These are phyloP conservation scores for Verticillium isaacii DNA, from an alignment of 2,329 filamentous ascomycete species.

Conservation along the genomic window DNA sequence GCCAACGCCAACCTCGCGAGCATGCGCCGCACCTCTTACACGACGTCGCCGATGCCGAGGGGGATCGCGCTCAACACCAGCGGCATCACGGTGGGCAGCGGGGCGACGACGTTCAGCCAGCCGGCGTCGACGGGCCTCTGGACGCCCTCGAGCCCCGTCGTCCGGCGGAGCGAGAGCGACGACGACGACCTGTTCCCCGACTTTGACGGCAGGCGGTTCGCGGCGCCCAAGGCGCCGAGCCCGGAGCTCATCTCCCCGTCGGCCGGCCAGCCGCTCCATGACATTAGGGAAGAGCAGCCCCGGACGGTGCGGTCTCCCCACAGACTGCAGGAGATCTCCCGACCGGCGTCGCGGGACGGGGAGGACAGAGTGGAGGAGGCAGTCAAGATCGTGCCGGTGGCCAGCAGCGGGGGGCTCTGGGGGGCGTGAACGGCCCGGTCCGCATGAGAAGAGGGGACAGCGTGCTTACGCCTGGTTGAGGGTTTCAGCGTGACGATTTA, in stretches of 20 bases:
- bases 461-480: too few species aligned
- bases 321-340: constrained; percentile 11
- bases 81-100: constrained; percentile 35
- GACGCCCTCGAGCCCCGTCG: constrained; percentile 30
- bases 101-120: constrained; percentile 25
- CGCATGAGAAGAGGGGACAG: too few species aligned
- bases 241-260: not conserved
- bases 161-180: constrained; percentile 29
- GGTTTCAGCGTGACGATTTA: too few species aligned
- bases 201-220: constrained; percentile 36
- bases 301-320: constrained; percentile 9
- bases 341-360: constrained; percentile 12
- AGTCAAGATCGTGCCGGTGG: constrained; percentile 27
- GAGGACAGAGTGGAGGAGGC: constrained; percentile 25
- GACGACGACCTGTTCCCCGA: constrained; percentile 47
- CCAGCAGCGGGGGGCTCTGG: constrained; percentile 35
- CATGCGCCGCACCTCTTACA: constrained; percentile 24
- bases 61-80: constrained; percentile 19
- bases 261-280: constrained; percentile 12
- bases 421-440: constrained; percentile 17
- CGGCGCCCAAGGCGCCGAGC: not conserved
- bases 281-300: constrained; percentile 12
- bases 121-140: constrained; percentile 37
- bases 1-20: constrained; percentile 33
- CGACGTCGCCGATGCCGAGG: constrained; percentile 16